phyloP scores from a whole-genome alignment of 495 filamentous ascomycete genomes.

The Darksidea phi region DNA sequence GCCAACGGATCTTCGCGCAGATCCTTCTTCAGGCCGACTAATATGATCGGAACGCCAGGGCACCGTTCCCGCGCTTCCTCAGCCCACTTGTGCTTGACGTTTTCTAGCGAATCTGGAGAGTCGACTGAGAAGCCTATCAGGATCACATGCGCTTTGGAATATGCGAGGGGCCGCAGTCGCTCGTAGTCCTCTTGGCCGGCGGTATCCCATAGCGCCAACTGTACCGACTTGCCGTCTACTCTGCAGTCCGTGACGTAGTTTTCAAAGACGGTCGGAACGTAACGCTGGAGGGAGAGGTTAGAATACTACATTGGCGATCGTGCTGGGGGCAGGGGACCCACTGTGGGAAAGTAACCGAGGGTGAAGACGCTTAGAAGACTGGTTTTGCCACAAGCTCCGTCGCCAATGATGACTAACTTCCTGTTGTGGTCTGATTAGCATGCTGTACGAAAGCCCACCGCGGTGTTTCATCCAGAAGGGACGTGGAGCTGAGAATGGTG shows the following conservation, averaged over 20 bases:
- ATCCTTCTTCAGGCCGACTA: conserved; percentile 98
- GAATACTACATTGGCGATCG: conserved; percentile 20
- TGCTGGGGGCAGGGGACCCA: conserved; percentile 51
- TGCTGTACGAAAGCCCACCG: conserved; percentile 7
- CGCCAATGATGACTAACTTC: conserved; percentile 98
- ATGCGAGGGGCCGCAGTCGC: conserved; percentile 86
- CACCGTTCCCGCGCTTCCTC: conserved; percentile 95
- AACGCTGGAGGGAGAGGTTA: conserved; percentile 33
- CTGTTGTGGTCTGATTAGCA: conserved; percentile 51
- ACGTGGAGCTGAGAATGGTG: background rate
- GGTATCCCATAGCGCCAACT: conserved; percentile 51
- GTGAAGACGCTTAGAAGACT: conserved; percentile 98
- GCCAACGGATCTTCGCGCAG: conserved; percentile 90
- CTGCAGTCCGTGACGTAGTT: conserved; percentile 52
- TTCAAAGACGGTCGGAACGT: conserved; percentile 49
- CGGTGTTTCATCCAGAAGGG: conserved; percentile 16
- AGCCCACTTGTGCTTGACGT: conserved; percentile 99
- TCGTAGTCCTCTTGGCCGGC: conserved; percentile 53
- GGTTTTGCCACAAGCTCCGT: conserved; percentile 98
- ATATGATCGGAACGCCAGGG: conserved; percentile 88
- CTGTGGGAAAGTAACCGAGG: conserved; percentile 94
- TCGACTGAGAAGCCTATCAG: conserved; percentile 95
- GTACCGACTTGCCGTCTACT: conserved; percentile 51
- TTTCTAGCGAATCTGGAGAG: conserved; percentile 93
- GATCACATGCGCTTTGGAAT: conserved; percentile 96